These are phyloP conservation scores for Polygonum aviculare DNA, from an alignment of 148 eudicot genomes.

Conservation along the genomic window DNA sequence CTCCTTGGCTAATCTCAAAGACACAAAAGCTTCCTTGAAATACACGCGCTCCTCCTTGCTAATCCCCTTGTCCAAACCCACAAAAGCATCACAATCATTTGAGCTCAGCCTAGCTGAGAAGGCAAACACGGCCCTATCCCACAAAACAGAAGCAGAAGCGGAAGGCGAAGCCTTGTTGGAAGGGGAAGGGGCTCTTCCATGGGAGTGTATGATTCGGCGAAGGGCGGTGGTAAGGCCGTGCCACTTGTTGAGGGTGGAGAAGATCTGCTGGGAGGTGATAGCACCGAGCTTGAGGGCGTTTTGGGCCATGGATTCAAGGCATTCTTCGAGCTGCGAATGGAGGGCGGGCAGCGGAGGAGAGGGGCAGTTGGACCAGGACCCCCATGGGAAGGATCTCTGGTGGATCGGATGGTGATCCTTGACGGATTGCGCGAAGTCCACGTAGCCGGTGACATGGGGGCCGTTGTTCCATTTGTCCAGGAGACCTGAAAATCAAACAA, in stretches of 20 bases:
- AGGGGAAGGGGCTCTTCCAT: slow-evolving; percentile 9
- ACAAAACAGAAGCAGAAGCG: slow-evolving; percentile 42
- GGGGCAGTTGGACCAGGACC: slow-evolving; percentile 39
- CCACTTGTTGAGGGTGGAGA: slow-evolving; percentile 74
- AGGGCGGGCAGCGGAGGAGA: slow-evolving; percentile 45
- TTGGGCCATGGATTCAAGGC: slow-evolving; percentile 65
- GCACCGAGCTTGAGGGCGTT: slow-evolving; percentile 54
- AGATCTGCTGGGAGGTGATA: slow-evolving; percentile 70
- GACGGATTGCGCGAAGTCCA: slow-evolving; percentile 71
- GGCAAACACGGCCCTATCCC: slow-evolving; percentile 67
- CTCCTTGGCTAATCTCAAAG: slow-evolving; percentile 76
- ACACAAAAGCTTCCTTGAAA: slow-evolving; percentile 62
- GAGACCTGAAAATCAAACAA: slow-evolving; percentile 35
- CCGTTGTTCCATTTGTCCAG: slow-evolving; percentile 76
- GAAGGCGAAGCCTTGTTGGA: slow-evolving; percentile 30
- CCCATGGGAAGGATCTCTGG: slow-evolving; percentile 77
- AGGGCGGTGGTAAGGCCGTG: slow-evolving; percentile 47
- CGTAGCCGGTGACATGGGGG: slow-evolving; percentile 72
- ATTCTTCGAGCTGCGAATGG: slow-evolving; percentile 46
- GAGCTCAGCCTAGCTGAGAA: slow-evolving; percentile 37
- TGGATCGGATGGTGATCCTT: slow-evolving; percentile 57
- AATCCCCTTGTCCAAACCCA: slow-evolving; percentile 36
- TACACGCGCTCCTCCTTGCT: slow-evolving; percentile 52
- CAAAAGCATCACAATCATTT: slow-evolving; percentile 39
- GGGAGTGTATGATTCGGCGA: slow-evolving; percentile 24